Conservation (phyloP, 2,329 filamentous ascomycete genomes). For the Arthrobotrys sphaeroides region DNA sequence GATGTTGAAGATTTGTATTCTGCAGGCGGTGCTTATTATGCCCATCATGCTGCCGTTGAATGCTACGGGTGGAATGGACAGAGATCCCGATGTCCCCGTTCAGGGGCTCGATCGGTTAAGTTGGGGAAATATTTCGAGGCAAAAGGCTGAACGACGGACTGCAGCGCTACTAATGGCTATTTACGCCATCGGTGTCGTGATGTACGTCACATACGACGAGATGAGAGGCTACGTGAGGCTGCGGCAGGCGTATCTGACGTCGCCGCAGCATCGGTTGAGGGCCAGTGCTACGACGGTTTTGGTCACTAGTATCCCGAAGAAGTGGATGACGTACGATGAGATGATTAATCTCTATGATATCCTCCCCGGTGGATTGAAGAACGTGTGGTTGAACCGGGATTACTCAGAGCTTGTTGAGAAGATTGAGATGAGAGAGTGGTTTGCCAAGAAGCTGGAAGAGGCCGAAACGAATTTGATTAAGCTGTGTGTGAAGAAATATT, state of each 20-base stretch:
- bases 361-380: constrained; percentile 91
- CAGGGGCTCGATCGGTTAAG: constrained; percentile 82
- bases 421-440: constrained; percentile 75
- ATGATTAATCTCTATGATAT: constrained; percentile 89
- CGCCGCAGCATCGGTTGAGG: constrained; percentile 88
- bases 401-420: constrained; percentile 85
- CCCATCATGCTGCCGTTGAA: constrained; percentile 90
- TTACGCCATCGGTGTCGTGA: constrained; percentile 81
- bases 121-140: constrained; percentile 82
- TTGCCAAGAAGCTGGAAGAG: constrained; percentile 77
- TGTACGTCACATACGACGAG: constrained; percentile 85
- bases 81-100: constrained; percentile 65
- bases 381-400: constrained; percentile 96
- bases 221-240: constrained; percentile 88
- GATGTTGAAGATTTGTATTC: constrained; percentile 89
- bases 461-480: constrained; percentile 88
- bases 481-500: constrained; percentile 78
- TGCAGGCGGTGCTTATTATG: constrained; percentile 78
- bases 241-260: constrained; percentile 92
- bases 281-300: constrained; percentile 96
- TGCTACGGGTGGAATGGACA: constrained; percentile 74
- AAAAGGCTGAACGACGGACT: constrained; percentile 76
- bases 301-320: constrained; percentile 86
- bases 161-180: constrained; percentile 85
- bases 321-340: constrained; percentile 87